A percentile compares a stretch with the other conserved stretches of the same genome.
phyloP scores from a whole-genome alignment of 495 filamentous ascomycete species.

The Annulohypoxylon maeteangense region DNA sequence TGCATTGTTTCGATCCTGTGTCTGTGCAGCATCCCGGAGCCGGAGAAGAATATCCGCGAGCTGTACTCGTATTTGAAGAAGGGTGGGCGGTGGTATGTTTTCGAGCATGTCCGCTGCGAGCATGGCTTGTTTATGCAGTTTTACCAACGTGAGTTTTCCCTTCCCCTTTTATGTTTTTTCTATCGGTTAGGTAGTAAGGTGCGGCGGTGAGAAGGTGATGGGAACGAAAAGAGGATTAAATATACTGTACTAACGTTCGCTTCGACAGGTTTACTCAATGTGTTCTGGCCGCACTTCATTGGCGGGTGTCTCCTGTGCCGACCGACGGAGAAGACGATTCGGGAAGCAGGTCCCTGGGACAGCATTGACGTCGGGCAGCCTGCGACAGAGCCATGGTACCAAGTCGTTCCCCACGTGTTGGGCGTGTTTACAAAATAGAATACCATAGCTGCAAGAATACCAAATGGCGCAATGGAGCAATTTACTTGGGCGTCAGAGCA shows the following conservation, averaged over 20 bases:
- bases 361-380: constrained; percentile 61
- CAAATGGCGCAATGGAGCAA: background rate
- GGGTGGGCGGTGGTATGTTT: constrained; percentile 74
- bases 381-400: constrained; percentile 57
- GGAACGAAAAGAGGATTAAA: background rate
- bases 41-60: constrained; percentile 64
- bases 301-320: constrained; percentile 70
- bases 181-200: background rate
- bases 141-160: constrained; percentile 59
- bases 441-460: background rate
- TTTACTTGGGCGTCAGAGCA: background rate
- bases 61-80: constrained; percentile 72
- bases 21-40: constrained; percentile 75
- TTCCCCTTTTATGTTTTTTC: background rate
- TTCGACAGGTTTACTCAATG: constrained; percentile 52
- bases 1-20: constrained; percentile 76
- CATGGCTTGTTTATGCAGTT: constrained; percentile 59
- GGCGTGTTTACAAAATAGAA: constrained; percentile 62
- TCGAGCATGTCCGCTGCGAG: constrained; percentile 72
- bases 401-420: constrained; percentile 65
- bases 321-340: constrained; percentile 64
- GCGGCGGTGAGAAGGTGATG: background rate
- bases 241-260: background rate
- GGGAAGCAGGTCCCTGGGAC: constrained; percentile 66
- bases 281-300: constrained; percentile 64